A percentile compares a stretch with the other conserved stretches of the same genome.
Conservation (phyloP, 441 rosid genomes). For the Arabidopsis hybrid region DNA sequence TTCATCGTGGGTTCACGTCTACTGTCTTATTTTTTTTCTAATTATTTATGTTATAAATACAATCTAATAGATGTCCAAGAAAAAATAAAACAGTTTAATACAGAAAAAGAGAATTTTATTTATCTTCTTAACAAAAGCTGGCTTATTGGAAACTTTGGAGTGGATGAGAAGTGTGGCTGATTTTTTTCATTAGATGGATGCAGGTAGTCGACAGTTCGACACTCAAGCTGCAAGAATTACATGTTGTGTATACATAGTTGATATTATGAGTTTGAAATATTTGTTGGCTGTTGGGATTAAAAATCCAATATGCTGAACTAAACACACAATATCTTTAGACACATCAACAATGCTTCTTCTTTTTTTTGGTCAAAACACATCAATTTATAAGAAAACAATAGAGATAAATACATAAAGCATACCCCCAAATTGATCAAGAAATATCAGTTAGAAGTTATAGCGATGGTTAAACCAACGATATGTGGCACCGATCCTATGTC, state of each 20-base stretch:
- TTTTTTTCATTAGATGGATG: not conserved
- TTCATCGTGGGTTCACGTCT: slow-evolving; percentile 39
- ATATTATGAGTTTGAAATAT: not conserved
- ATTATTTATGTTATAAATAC: not conserved
- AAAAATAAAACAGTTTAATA: too few species aligned
- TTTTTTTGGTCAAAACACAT: too few species aligned
- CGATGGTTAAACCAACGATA: not conserved
- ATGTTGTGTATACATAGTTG: not conserved
- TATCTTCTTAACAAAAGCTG: too few species aligned
- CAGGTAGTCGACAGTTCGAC: not conserved
- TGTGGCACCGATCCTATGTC: slow-evolving; percentile 6
- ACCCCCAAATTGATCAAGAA: not conserved
- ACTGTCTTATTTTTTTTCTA: not conserved
- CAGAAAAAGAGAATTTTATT: too few species aligned
- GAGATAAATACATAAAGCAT: not conserved
- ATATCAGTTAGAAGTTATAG: not conserved
- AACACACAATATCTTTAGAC: not conserved
- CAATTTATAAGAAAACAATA: not conserved
- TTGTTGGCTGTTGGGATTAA: not conserved
- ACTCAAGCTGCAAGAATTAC: not conserved
- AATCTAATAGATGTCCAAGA: too few species aligned
- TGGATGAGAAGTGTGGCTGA: too few species aligned
- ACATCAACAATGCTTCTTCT: not conserved
- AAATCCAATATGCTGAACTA: not conserved
- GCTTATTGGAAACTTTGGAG: too few species aligned